phyloP scores from a whole-genome alignment of 2,329 filamentous ascomycete genomes.

The Pyrenophora teres region DNA sequence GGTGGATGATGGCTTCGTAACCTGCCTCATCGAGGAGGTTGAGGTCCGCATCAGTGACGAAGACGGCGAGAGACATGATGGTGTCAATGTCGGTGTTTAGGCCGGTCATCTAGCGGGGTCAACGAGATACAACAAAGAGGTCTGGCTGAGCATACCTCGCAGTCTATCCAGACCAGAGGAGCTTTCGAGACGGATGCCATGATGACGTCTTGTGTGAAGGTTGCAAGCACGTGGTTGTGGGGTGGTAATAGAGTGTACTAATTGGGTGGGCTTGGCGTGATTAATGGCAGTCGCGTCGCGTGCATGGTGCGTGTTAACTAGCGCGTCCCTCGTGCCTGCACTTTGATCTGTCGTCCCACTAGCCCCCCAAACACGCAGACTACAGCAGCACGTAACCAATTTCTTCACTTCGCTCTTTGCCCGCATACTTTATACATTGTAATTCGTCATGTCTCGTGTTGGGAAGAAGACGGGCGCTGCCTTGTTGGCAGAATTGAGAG shows the following conservation, averaged over 20 bases:
- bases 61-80: slow-evolving; percentile 90
- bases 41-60: slow-evolving; percentile 82
- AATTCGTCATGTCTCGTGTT: slow-evolving; percentile 43
- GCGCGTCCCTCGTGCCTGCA: slow-evolving; percentile 21
- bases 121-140: slow-evolving; percentile 5
- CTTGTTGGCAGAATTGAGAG: slow-evolving; percentile 73
- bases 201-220: slow-evolving; percentile 6
- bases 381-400: slow-evolving; percentile 19
- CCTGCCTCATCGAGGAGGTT: slow-evolving; percentile 75
- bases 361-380: slow-evolving; percentile 29
- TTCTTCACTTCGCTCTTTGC: slow-evolving; percentile 20
- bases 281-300: slow-evolving; percentile 28
- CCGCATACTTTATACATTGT: slow-evolving; percentile 15
- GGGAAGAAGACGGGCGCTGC: slow-evolving; percentile 28
- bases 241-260: slow-evolving; percentile 10
- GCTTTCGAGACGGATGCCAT: slow-evolving; percentile 61
- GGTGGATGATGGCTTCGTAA: slow-evolving; percentile 80
- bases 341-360: slow-evolving; percentile 25
- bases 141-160: slow-evolving; percentile 56
- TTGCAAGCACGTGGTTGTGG: slow-evolving; percentile 2
- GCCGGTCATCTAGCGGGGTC: slow-evolving; percentile 79
- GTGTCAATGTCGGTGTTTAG: slow-evolving; percentile 77
- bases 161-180: slow-evolving; percentile 86
- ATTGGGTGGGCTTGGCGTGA: slow-evolving; percentile 12
- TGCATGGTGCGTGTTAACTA: slow-evolving; percentile 21